Evolutionary conservation across 2,329 filamentous ascomycete species (phyloP).

Genomic region (Albophoma yamanashiensis): DNA sequence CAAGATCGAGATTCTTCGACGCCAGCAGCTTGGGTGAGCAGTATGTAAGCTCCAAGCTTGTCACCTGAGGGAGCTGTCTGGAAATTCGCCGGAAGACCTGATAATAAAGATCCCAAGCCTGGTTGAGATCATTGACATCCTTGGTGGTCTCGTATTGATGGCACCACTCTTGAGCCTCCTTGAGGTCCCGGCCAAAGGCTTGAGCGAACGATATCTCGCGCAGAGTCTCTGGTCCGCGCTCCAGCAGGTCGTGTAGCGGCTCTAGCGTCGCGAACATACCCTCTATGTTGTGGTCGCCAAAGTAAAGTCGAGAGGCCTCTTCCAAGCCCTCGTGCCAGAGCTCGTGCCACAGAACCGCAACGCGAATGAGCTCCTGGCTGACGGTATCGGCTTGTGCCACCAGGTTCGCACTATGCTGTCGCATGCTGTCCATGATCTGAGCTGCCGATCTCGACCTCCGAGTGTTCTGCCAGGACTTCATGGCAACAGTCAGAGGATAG

Average conservation of each 20-base stretch:
- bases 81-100: slow-evolving; percentile 95
- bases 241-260: slow-evolving; percentile 84
- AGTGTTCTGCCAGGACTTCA: slow-evolving; percentile 81
- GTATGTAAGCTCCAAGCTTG: slow-evolving; percentile 87
- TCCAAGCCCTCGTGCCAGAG: slow-evolving; percentile 98
- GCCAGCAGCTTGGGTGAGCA: slow-evolving; percentile 89
- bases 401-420: slow-evolving; percentile 81
- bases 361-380: slow-evolving; percentile 91
- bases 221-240: slow-evolving; percentile 83
- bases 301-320: slow-evolving; percentile 92
- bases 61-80: slow-evolving; percentile 85
- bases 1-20: slow-evolving; percentile 77
- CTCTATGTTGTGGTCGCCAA: slow-evolving; percentile 93
- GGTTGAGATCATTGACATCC: slow-evolving; percentile 89
- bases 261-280: slow-evolving; percentile 91
- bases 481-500: slow-evolving; percentile 92
- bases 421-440: slow-evolving; percentile 97
- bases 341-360: slow-evolving; percentile 96
- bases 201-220: slow-evolving; percentile 96
- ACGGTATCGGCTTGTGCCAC: slow-evolving; percentile 94
- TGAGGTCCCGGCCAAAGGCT: slow-evolving; percentile 89
- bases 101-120: slow-evolving; percentile 99
- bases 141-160: slow-evolving; percentile 80
- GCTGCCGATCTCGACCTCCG: slow-evolving; percentile 78
- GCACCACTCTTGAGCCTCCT: slow-evolving; percentile 94